These are phyloP conservation scores for Sugiyamaella novakii DNA, from an alignment of 1,139 yeast species.

Conservation along the genomic window DNA sequence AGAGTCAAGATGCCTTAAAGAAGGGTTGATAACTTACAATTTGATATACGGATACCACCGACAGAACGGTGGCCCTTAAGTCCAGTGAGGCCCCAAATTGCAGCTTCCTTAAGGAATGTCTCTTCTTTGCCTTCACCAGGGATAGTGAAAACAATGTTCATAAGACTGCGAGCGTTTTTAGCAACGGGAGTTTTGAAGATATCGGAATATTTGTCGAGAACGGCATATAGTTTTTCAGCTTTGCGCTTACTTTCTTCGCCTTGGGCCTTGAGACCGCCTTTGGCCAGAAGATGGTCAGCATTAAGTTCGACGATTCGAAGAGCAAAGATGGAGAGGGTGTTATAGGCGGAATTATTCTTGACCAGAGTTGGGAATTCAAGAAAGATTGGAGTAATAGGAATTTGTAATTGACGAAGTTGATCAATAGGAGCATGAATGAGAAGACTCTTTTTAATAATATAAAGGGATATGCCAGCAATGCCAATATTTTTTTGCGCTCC, in stretches of 20 bases:
- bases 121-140: slow-evolving; percentile 61
- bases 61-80: slow-evolving; percentile 96
- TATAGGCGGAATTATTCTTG: slow-evolving; percentile 86
- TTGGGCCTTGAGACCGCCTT: slow-evolving; percentile 64
- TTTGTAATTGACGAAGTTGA: slow-evolving; percentile 56
- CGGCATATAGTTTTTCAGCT: slow-evolving; percentile 61
- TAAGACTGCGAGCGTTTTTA: slow-evolving; percentile 66
- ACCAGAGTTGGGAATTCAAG: slow-evolving; percentile 86
- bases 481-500: slow-evolving; percentile 99
- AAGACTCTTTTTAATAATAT: slow-evolving; percentile 79
- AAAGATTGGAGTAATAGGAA: slow-evolving; percentile 86
- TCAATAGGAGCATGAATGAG: slow-evolving; percentile 66
- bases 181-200: slow-evolving; percentile 70
- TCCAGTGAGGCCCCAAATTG: slow-evolving; percentile 62
- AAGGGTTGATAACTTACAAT: slow-evolving; percentile 43
- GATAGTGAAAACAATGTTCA: slow-evolving; percentile 91
- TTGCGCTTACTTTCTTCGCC: slow-evolving; percentile 60
- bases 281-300: slow-evolving; percentile 57
- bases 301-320: slow-evolving; percentile 83
- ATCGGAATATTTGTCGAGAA: slow-evolving; percentile 64
- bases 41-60: slow-evolving; percentile 94
- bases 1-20: neutral
- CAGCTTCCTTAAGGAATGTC: slow-evolving; percentile 65
- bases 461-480: slow-evolving; percentile 89
- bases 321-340: slow-evolving; percentile 92